Percentiles rank a stretch among this genome's conserved stretches.
phyloP scores from a whole-genome alignment of 345 rosid species.

The Cochlearia excelsa region DNA sequence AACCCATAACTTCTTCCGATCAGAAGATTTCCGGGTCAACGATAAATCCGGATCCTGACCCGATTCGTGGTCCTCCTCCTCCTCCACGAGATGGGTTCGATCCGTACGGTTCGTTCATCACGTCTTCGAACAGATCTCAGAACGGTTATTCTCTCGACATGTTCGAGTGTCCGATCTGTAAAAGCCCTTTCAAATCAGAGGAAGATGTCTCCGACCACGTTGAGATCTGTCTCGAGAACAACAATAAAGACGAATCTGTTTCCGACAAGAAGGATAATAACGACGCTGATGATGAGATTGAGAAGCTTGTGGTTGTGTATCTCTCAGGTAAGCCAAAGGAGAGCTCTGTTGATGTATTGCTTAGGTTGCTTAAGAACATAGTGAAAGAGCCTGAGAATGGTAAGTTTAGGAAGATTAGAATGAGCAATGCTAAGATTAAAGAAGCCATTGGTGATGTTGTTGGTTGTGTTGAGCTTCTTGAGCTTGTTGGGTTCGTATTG shows the following conservation, averaged over 20 bases:
- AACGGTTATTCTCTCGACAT: constrained; percentile 65
- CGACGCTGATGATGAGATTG: constrained; percentile 35
- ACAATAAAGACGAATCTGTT: constrained; percentile 24
- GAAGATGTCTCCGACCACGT: constrained; percentile 81
- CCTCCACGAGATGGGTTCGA: constrained; percentile 58
- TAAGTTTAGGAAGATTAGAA: constrained; percentile 75
- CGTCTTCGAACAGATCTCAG: constrained; percentile 69
- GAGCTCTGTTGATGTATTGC: constrained; percentile 58
- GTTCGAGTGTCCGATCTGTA: constrained; percentile 80
- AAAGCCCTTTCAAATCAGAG: constrained; percentile 51
- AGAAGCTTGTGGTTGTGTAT: constrained; percentile 50
- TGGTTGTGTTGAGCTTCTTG: constrained; percentile 78
- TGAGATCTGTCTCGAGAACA: constrained; percentile 51
- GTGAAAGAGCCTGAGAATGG: constrained; percentile 76
- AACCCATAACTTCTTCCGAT: constrained; percentile 28
- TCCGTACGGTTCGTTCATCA: constrained; percentile 66
- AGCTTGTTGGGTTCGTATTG: constrained; percentile 63
- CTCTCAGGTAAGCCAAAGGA: constrained; percentile 59
- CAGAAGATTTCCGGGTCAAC: constrained; percentile 21
- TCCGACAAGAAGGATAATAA: constrained; percentile 16
- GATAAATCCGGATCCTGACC: constrained; percentile 29
- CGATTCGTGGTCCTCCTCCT: constrained; percentile 42
- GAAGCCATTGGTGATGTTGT: constrained; percentile 73
- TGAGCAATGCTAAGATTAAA: constrained; percentile 81
- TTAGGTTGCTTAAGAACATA: constrained; percentile 63